Conservation (phyloP, 306 rosid species). For the Argentina anserina region DNA sequence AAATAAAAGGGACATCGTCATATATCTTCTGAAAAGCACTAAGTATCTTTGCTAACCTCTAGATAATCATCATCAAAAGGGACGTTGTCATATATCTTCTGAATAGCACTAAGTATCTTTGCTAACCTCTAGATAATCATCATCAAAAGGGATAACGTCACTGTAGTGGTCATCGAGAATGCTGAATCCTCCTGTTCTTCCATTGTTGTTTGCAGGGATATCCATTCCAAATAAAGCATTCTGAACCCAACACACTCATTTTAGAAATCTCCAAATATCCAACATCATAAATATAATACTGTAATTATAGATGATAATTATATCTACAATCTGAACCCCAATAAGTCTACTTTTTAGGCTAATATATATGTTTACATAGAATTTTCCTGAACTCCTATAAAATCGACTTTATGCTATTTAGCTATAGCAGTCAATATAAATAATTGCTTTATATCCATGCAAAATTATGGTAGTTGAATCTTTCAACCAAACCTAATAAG, state of each 20-base stretch:
- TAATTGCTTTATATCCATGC: not conserved
- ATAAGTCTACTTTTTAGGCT: not conserved
- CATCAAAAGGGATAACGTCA: slow-evolving; percentile 51
- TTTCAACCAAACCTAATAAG: not conserved
- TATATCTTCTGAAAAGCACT: slow-evolving; percentile 12
- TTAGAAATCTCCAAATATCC: slow-evolving; percentile 19
- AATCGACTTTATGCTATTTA: not conserved
- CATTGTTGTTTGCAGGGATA: slow-evolving; percentile 57
- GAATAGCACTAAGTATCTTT: slow-evolving; percentile 19
- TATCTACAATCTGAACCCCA: not conserved
- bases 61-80: slow-evolving; percentile 57
- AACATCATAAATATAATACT: not conserved
- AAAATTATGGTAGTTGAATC: not conserved
- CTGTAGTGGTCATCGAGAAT: slow-evolving; percentile 33
- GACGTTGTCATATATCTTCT: not conserved
- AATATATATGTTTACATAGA: not conserved
- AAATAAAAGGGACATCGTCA: not conserved
- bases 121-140: slow-evolving; percentile 67
- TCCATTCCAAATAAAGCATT: slow-evolving; percentile 87
- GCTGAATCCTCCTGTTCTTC: slow-evolving; percentile 44
- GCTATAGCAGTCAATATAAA: not conserved
- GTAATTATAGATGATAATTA: not conserved
- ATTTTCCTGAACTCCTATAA: not conserved
- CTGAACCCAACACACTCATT: slow-evolving; percentile 39
- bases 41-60: slow-evolving; percentile 51